Evolutionary conservation across 371 early-diverging fungal species (phyloP), one percentile per base, ranked within the genome.

Genomic region (Capillidium heterosporum): DNA sequence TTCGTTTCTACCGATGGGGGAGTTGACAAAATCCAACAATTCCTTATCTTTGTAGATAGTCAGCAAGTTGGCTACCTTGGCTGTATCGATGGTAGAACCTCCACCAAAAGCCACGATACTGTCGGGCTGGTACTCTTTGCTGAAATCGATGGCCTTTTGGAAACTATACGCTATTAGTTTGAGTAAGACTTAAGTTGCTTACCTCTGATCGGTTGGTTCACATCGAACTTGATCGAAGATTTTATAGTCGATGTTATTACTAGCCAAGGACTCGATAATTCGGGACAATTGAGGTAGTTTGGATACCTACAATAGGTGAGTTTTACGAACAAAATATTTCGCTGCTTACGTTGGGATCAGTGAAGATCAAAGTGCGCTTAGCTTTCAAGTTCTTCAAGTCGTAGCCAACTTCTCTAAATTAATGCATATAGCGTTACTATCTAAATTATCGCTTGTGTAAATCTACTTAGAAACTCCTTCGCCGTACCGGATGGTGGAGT

Each of bases 61-160:
- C 65, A 89, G 89, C 66, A 91, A 70, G 62, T 87, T 89, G 42
- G 89, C 92, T 29, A 89, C 92, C 67, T 91, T 91, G 57, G 87
- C 75, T 10, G 92, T 91, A 63, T 91, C 92, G 58, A 91, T 89
- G 29, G 84, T 85, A 1, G 88, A 87, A n/a, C 92, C 92, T 57
- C 91, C 92, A 54, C 92, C 92, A 3, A 91, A 89, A 19, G 92
- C 92, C n/a, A 91, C 74, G 62, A 87, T 82, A 1, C 85, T 81
- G 63, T 85, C 89, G 17, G 87, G 85, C 35, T 68, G 65, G 58
- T 88, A 80, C 26, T 68, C 51, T 58, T 82, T 78, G 41, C 85
- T 81, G 56, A 84, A 89, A 4, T 76, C 80, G 59, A 91, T 88
- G 19, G 89, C 89, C 21, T 80, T 67, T 66, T 78, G 73, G 64